Evolutionary conservation across 2,329 filamentous ascomycete species (phyloP).

Genomic region (Clonostachys solani): DNA sequence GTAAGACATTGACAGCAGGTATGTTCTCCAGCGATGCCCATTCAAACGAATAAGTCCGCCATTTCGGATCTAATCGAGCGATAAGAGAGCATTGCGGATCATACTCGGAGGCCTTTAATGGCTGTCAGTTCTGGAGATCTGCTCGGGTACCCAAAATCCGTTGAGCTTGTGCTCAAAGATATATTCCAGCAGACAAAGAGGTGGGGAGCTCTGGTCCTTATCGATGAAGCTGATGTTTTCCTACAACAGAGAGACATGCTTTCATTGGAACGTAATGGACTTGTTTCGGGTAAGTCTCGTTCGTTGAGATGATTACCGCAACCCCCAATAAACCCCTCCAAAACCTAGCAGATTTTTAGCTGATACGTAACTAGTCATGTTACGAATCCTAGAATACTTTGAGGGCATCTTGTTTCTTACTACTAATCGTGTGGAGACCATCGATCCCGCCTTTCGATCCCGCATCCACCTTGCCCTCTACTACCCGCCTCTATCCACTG

Average conservation of each 20-base stretch:
- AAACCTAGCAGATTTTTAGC: too few species aligned
- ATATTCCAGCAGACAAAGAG: constrained; percentile 82
- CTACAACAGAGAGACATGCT: constrained; percentile 78
- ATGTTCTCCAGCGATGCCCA: too few species aligned
- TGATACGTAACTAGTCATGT: constrained; percentile 81
- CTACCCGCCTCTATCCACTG: constrained; percentile 75
- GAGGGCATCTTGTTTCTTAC: constrained; percentile 88
- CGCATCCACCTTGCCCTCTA: constrained; percentile 81
- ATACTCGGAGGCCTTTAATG: constrained; percentile 77
- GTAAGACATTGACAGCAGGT: constrained; percentile 87
- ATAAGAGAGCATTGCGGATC: constrained; percentile 80
- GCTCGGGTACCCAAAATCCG: constrained; percentile 67
- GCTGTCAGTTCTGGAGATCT: constrained; percentile 80
- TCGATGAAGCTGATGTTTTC: constrained; percentile 85
- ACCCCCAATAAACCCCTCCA: too few species aligned
- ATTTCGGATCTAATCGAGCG: too few species aligned
- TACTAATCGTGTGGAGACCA: constrained; percentile 82
- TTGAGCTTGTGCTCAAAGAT: constrained; percentile 76
- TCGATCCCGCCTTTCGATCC: constrained; percentile 86
- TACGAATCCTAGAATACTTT: constrained; percentile 85
- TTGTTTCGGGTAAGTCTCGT: too few species aligned
- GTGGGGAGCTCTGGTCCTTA: constrained; percentile 80
- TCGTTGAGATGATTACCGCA: too few species aligned
- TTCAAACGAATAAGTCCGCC: too few species aligned
- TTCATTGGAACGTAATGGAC: constrained; percentile 78